Conservation (phyloP, 2,329 filamentous ascomycete genomes). For the Arthroderma uncinatum region DNA sequence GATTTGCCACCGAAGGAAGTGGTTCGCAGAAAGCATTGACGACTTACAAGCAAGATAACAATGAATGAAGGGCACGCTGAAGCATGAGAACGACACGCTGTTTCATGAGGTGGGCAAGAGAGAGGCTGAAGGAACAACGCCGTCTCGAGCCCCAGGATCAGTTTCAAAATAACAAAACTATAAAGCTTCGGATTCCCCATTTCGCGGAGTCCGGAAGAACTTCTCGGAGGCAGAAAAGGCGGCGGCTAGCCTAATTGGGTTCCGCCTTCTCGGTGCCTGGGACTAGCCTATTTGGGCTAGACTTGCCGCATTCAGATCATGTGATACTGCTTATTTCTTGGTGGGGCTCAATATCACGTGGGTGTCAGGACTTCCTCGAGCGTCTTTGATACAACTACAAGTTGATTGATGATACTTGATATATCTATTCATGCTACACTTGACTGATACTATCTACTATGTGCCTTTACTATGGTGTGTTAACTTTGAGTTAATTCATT, state of each 20-base stretch:
- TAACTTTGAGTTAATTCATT: too few species aligned
- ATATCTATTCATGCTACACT: too few species aligned
- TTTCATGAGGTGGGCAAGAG: neutral
- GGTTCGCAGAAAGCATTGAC: neutral
- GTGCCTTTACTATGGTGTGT: too few species aligned
- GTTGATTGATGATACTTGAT: too few species aligned
- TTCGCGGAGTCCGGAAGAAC: neutral
- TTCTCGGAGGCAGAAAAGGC: neutral
- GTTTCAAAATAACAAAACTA: neutral
- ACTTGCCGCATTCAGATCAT: neutral
- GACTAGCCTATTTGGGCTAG: neutral
- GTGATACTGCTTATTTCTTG: neutral
- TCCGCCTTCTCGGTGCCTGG: conserved; percentile 2
- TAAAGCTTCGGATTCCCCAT: neutral
- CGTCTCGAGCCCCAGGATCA: neutral
- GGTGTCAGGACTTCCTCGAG: too few species aligned
- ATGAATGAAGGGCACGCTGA: neutral
- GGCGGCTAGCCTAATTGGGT: neutral
- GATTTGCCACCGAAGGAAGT: neutral
- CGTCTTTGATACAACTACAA: too few species aligned
- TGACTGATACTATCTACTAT: too few species aligned
- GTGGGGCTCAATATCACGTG: neutral
- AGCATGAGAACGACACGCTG: neutral
- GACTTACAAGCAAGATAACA: neutral
- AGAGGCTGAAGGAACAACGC: neutral